Percentiles rank a stretch among this genome's conserved stretches.
Conservation (phyloP, 192 early-diverging fungal species). For the Coemansia interrupta region DNA sequence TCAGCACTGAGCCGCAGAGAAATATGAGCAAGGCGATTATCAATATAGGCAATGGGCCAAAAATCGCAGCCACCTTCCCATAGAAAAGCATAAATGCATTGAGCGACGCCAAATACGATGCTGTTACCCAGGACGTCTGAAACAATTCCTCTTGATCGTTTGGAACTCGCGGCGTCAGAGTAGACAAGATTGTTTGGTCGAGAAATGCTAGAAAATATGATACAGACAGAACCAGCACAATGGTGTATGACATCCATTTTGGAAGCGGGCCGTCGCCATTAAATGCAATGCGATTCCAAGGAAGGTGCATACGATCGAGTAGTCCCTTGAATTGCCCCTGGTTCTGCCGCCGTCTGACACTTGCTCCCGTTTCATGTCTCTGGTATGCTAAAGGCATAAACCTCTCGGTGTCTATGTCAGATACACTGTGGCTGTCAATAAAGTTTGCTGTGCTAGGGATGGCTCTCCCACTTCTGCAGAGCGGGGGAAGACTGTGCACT, state of each 20-base stretch:
- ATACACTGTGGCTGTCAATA: constrained; percentile 10
- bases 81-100: constrained; percentile 64
- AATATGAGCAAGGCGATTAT: constrained; percentile 51
- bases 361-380: background rate
- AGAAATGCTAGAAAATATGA: constrained; percentile 62
- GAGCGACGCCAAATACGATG: constrained; percentile 53
- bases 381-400: background rate
- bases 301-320: constrained; percentile 14
- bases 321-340: background rate
- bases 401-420: background rate
- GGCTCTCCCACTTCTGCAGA: constrained; percentile 1
- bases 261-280: constrained; percentile 35
- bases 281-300: constrained; percentile 42
- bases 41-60: constrained; percentile 55
- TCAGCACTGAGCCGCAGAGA: constrained; percentile 59
- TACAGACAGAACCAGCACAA: constrained; percentile 39
- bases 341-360: background rate
- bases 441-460: constrained; percentile 6
- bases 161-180: constrained; percentile 60
- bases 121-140: constrained; percentile 65
- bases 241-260: constrained; percentile 28
- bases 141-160: constrained; percentile 57
- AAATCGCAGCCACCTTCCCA: constrained; percentile 71
- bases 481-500: background rate
- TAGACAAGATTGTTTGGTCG: constrained; percentile 69